These are phyloP conservation scores for Basipetospora chlamydospora DNA, from an alignment of 2,329 filamentous ascomycete genomes.

Conservation along the genomic window DNA sequence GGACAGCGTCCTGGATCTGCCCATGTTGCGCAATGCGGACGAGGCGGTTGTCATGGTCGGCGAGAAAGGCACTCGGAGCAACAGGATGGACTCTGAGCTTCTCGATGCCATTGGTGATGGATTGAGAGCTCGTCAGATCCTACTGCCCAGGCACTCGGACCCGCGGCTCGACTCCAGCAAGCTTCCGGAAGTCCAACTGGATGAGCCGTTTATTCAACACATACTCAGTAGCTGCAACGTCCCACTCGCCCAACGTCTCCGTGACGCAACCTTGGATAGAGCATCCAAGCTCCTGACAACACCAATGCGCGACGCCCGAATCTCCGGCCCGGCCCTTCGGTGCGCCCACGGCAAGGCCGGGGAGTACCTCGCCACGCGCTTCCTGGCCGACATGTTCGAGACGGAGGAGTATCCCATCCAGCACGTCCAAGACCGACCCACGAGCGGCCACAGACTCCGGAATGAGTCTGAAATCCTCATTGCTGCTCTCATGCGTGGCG, in stretches of 20 bases:
- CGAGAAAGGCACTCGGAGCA: constrained; percentile 27
- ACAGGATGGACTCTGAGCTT: constrained; percentile 29
- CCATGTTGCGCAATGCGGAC: constrained; percentile 40
- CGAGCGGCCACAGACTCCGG: constrained; percentile 28
- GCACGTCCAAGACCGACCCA: constrained; percentile 34
- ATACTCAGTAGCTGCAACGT: constrained; percentile 7
- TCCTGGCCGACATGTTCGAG: constrained; percentile 30
- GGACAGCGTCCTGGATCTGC: constrained; percentile 42
- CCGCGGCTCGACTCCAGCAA: constrained; percentile 25
- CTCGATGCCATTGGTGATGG: constrained; percentile 23
- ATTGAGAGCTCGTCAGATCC: constrained; percentile 28
- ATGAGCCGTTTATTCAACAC: neutral
- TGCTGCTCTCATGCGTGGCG: constrained; percentile 47
- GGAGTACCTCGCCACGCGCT: constrained; percentile 36
- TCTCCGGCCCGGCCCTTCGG: constrained; percentile 29
- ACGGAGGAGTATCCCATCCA: constrained; percentile 30
- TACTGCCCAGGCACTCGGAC: constrained; percentile 24
- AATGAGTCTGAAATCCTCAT: constrained; percentile 36
- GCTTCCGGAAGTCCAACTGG: constrained; percentile 27
- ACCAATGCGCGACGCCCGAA: constrained; percentile 32
- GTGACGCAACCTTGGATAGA: no score
- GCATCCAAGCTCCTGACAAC: constrained; percentile 37
- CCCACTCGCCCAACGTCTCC: constrained; percentile 17
- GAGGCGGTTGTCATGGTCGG: constrained; percentile 41
- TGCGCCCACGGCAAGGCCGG: constrained; percentile 34